Evolutionary conservation across 768 basidiomycete genomes (phyloP).

Genomic region (Suillus hirtellus): DNA sequence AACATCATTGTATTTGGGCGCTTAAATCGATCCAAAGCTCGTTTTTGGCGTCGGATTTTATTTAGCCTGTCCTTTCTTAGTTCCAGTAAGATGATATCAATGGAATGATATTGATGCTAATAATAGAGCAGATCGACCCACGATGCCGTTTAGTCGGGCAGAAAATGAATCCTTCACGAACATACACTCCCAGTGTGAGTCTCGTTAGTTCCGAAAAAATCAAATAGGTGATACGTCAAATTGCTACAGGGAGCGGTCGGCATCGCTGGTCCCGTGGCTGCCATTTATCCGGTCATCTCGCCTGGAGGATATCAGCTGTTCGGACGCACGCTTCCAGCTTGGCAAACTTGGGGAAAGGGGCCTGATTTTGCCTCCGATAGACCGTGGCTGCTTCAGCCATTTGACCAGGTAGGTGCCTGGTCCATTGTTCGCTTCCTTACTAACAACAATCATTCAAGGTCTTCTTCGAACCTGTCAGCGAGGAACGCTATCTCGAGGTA

Average conservation of each 20-base stretch:
- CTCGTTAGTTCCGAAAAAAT: not conserved
- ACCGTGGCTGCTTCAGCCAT: conserved; percentile 63
- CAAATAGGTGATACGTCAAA: not conserved
- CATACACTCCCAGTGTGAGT: conserved; percentile 60
- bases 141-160: conserved; percentile 61
- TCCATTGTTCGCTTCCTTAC: not conserved
- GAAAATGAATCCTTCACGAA: conserved; percentile 76
- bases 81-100: conserved; percentile 44
- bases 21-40: conserved; percentile 37
- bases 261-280: conserved; percentile 64
- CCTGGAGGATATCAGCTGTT: conserved; percentile 69
- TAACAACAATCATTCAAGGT: conserved; percentile 34
- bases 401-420: conserved; percentile 50
- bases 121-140: conserved; percentile 48
- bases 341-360: conserved; percentile 64
- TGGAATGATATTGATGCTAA: not conserved
- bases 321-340: conserved; percentile 62
- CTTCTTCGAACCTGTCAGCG: conserved; percentile 49
- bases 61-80: conserved; percentile 61
- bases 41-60: conserved; percentile 67
- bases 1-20: not conserved
- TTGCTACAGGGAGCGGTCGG: conserved; percentile 64
- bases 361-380: conserved; percentile 42
- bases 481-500: conserved; percentile 51
- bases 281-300: conserved; percentile 64